Conservation (phyloP, 177 flowering plant species). For the Vitis hybrid region DNA sequence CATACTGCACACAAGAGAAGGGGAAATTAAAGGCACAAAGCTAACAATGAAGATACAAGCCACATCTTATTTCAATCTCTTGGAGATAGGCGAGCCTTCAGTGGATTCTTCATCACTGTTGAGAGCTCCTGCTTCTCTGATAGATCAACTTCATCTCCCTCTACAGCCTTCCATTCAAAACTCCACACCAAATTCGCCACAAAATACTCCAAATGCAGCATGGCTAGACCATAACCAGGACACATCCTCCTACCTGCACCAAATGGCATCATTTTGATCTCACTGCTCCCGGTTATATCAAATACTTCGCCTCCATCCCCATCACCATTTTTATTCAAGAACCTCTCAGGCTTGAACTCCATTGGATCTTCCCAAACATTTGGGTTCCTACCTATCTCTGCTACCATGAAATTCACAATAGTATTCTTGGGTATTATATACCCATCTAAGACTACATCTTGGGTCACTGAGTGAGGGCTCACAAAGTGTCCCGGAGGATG, state of each 20-base stretch:
- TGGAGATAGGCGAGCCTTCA: slow-evolving; percentile 17
- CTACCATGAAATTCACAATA: slow-evolving; percentile 38
- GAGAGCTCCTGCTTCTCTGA: slow-evolving; percentile 45
- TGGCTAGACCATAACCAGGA: slow-evolving; percentile 39
- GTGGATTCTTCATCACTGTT: slow-evolving; percentile 46
- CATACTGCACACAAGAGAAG: too few relatives aligned
- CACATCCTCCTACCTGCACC: slow-evolving; percentile 64
- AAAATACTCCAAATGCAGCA: slow-evolving; percentile 49
- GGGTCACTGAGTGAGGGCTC: slow-evolving; percentile 41
- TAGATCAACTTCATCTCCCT: slow-evolving; percentile 36
- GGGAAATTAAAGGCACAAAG: too few relatives aligned
- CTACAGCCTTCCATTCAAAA: slow-evolving; percentile 37
- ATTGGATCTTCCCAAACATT: slow-evolving; percentile 51
- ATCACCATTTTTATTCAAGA: slow-evolving; percentile 21
- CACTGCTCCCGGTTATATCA: slow-evolving; percentile 53
- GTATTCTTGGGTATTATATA: slow-evolving; percentile 30
- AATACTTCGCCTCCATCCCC: slow-evolving; percentile 12
- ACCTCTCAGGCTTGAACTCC: slow-evolving; percentile 63
- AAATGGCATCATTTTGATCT: slow-evolving; percentile 65
- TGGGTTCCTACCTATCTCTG: slow-evolving; percentile 46
- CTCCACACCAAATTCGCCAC: slow-evolving; percentile 43
- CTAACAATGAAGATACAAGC: too few relatives aligned
- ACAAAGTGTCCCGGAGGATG: slow-evolving; percentile 35
- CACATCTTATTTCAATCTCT: background rate
- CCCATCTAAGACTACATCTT: slow-evolving; percentile 30